Evolutionary conservation across 257 asterid genomes (phyloP).

Genomic region (Rhazya stricta): DNA sequence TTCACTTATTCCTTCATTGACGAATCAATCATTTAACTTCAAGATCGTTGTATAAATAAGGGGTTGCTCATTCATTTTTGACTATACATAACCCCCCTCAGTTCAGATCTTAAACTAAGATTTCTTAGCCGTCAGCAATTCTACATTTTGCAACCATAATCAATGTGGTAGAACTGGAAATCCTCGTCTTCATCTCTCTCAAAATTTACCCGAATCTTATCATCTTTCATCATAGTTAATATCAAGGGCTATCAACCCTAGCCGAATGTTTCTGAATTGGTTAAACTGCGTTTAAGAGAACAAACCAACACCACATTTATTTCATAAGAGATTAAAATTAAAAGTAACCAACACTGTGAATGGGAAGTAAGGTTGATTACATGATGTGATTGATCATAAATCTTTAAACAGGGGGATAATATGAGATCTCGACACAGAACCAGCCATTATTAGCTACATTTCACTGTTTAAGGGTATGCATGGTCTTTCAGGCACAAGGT

Average conservation of each 20-base stretch:
- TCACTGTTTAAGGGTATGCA: background rate
- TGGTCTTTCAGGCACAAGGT: background rate
- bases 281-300: background rate
- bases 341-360: background rate
- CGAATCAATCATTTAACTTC: background rate
- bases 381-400: background rate
- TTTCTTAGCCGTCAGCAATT: background rate
- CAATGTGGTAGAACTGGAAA: background rate
- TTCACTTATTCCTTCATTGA: background rate
- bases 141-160: background rate
- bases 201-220: background rate
- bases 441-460: background rate
- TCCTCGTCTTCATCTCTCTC: background rate
- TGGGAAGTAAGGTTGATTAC: background rate
- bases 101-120: background rate
- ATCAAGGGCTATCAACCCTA: background rate
- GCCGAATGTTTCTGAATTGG: background rate
- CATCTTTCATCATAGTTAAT: background rate
- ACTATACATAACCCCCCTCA: background rate
- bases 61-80: background rate
- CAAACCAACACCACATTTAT: background rate
- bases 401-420: background rate
- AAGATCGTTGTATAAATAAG: background rate
- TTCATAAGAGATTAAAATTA: too few relatives aligned
- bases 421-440: background rate